These are phyloP conservation scores for Pseudomicrostroma phylloplanum DNA, from an alignment of 1,284 basidiomycete species.

Conservation along the genomic window DNA sequence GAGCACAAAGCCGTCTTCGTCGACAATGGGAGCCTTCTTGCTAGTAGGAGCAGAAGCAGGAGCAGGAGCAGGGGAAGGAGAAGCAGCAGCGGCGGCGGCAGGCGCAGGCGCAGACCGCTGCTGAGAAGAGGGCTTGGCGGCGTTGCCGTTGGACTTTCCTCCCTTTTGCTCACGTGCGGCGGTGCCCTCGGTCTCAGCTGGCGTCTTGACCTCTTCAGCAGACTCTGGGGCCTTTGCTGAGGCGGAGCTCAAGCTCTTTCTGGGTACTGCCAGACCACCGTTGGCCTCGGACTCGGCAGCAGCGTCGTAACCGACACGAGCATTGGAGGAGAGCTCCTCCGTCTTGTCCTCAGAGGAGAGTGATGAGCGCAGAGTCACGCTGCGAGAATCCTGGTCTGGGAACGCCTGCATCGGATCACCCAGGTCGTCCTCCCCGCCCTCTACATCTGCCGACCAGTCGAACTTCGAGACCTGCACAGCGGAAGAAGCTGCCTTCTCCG, in stretches of 20 bases:
- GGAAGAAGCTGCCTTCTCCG: not conserved
- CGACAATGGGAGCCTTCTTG: slow-evolving; percentile 11
- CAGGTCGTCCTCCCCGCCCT: slow-evolving; percentile 2
- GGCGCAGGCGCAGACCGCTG: not conserved
- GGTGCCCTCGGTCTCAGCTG: not conserved
- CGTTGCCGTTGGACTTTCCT: not conserved
- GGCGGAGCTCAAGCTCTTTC: not conserved
- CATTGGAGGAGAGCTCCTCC: too few relatives aligned
- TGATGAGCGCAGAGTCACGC: too few relatives aligned
- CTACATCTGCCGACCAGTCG: slow-evolving; percentile 5
- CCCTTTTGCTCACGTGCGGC: not conserved
- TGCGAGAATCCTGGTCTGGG: not conserved
- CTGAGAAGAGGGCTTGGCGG: not conserved
- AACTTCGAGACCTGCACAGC: not conserved
- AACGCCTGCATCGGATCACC: slow-evolving; percentile 4
- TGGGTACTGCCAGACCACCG: not conserved
- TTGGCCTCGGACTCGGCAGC: not conserved
- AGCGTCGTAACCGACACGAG: not conserved
- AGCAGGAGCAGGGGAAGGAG: not conserved
- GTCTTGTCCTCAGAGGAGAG: too few relatives aligned
- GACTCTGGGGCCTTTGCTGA: not conserved
- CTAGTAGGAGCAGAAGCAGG: slow-evolving; percentile 8
- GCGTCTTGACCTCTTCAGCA: not conserved
- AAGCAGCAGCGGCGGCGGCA: not conserved
- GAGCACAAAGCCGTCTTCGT: slow-evolving; percentile 13